Percentiles rank a stretch among this genome's conserved stretches.
Conservation (phyloP, 805 yeast genomes). For the Metschnikowia cerradonensis region DNA sequence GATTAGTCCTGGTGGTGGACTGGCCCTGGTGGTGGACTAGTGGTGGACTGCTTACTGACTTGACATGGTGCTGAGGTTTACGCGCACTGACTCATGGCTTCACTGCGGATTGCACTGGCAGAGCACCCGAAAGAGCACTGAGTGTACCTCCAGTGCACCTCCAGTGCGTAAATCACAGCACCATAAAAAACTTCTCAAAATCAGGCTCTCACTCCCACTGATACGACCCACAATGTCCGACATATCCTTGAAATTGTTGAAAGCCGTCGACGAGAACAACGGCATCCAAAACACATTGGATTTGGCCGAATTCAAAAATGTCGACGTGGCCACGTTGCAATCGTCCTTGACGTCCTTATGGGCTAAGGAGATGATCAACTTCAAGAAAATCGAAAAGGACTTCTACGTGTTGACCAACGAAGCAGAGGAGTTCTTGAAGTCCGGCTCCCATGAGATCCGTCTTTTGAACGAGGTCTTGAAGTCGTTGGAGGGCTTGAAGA, state of each 20-base stretch:
- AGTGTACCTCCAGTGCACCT: not conserved
- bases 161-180: conserved; percentile 13
- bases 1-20: not conserved
- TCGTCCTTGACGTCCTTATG: conserved; percentile 84
- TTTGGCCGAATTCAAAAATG: conserved; percentile 54
- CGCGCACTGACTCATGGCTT: not conserved
- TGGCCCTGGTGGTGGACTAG: not conserved
- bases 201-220: not conserved
- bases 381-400: conserved; percentile 70
- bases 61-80: not conserved
- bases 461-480: conserved; percentile 70
- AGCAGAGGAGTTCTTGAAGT: conserved; percentile 69
- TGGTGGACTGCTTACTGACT: not conserved
- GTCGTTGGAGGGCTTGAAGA: conserved; percentile 74
- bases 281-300: conserved; percentile 66
- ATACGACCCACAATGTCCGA: conserved; percentile 50
- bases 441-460: conserved; percentile 90
- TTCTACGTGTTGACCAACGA: conserved; percentile 73
- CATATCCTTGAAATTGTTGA: conserved; percentile 58
- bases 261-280: conserved; percentile 54
- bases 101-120: too few relatives aligned
- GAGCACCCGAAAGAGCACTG: too few relatives aligned
- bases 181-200: conserved; percentile 15
- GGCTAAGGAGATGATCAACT: conserved; percentile 77
- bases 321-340: conserved; percentile 62